A percentile compares a stretch with the other conserved stretches of the same genome.
These are phyloP conservation scores for Pisolithus albus DNA, from an alignment of 768 basidiomycete species.

Conservation along the genomic window DNA sequence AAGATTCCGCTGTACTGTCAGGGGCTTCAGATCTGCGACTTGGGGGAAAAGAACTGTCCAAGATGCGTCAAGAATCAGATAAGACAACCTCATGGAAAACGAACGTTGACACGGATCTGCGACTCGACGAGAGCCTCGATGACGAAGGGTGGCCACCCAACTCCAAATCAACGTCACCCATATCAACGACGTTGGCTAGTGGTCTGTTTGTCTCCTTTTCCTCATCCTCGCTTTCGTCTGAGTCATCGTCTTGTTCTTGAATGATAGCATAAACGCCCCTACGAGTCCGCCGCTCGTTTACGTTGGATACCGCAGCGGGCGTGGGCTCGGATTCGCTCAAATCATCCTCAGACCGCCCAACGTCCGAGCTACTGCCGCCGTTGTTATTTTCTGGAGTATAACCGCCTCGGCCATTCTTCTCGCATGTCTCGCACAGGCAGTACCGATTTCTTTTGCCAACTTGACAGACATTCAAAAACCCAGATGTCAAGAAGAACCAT, in stretches of 20 bases:
- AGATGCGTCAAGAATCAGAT: constrained; percentile 2
- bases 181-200: constrained; percentile 40
- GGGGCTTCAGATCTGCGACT: constrained; percentile 22
- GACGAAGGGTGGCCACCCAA: constrained; percentile 25
- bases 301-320: constrained; percentile 46
- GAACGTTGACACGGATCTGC: constrained; percentile 22
- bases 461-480: constrained; percentile 30
- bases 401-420: constrained; percentile 66
- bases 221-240: constrained; percentile 57
- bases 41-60: constrained; percentile 20
- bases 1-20: constrained; percentile 28
- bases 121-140: constrained; percentile 15
- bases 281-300: constrained; percentile 75
- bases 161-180: constrained; percentile 50
- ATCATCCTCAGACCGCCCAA: constrained; percentile 29
- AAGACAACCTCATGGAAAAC: constrained; percentile 5
- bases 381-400: constrained; percentile 53
- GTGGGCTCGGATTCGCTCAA: constrained; percentile 37
- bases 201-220: constrained; percentile 42
- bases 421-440: constrained; percentile 85
- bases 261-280: constrained; percentile 75
- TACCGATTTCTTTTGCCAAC: constrained; percentile 65
- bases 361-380: constrained; percentile 45
- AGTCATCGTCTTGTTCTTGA: constrained; percentile 50
- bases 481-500: constrained; percentile 14